These are phyloP conservation scores for Chalaropsis thielavioides DNA, from an alignment of 2,329 filamentous ascomycete species.

Conservation along the genomic window DNA sequence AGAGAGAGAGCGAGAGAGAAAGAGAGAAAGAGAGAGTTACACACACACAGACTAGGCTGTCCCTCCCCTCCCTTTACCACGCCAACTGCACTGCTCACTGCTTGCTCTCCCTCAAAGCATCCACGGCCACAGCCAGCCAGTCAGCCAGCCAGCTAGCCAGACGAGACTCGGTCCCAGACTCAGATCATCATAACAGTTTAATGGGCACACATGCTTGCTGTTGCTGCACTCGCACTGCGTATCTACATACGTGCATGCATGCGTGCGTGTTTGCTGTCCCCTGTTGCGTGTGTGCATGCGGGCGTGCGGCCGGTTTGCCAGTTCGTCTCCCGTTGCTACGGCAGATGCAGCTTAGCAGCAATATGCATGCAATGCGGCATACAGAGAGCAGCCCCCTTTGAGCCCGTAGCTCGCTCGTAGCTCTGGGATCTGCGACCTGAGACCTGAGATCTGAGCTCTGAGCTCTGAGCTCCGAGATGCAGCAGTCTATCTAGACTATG, in stretches of 20 bases:
- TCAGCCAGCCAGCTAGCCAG: not conserved
- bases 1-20: no score
- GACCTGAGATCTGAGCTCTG: not conserved
- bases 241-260: not conserved
- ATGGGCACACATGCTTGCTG: conserved; percentile 1
- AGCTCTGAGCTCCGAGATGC: not conserved
- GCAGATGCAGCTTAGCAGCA: not conserved
- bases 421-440: not conserved
- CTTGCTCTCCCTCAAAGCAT: no score
- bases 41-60: no score
- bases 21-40: no score
- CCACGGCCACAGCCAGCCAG: no score
- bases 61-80: no score
- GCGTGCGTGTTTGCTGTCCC: not conserved
- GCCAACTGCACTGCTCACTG: no score
- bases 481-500: not conserved
- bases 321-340: not conserved
- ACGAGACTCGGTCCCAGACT: not conserved
- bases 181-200: not conserved
- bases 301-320: not conserved
- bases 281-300: not conserved
- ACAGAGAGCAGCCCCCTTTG: not conserved
- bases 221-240: not conserved
- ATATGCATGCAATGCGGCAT: not conserved
- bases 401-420: not conserved